Base-by-base conservation (phyloP, 768 basidiomycete species). In the Boletus patriciae region DNA sequence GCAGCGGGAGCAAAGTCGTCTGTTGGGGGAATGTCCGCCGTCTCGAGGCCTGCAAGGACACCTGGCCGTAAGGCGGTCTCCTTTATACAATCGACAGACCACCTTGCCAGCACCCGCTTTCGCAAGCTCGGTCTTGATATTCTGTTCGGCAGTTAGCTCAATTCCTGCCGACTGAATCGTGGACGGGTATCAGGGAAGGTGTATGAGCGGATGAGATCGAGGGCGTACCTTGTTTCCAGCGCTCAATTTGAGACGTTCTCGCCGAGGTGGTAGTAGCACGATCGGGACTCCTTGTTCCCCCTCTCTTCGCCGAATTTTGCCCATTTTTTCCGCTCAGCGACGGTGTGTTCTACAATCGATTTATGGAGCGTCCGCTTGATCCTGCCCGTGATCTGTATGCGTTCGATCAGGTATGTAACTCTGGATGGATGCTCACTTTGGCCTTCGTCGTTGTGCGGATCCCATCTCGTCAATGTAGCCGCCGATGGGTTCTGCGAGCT, bases 31-130 rank as follows among this genome's bases (percentile, higher is more conserved):
- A 75, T 64, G 1, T 83, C 80, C 6, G 76, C 74, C 13, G 78
- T 86, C 31, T 82, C 90, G 46, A 94, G 77, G 4, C 84, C 89
- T 11, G 86, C 87, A 15, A 99, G 82, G 97, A 81, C 97, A 98
- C 73, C 95, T 94, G 60, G 94, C 90, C 15, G 97, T 99, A 74
- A 95, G 98, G 77, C 98, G 97, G 61, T 90, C 90, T 50, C 96
- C 97, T 70, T 96, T 92, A 78, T 97, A 98, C 53, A 97, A 77
- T 61, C 97, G 83, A 81, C 97, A 99, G 43, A 81, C 74, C 60
- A 99, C 91, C 69, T 94, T 94, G 69, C 93, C 93, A 21, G 85
- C 86, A 58, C 92, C 93, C 1, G 86, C 83, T 52, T 84, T 84
- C 16, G 80, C 81, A 50, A 90, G 82, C 58, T 83, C 84, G 12